Base-by-base conservation (phyloP, 228 moss, liverwort and hornwort genomes). In the Sphagnum fallax region DNA sequence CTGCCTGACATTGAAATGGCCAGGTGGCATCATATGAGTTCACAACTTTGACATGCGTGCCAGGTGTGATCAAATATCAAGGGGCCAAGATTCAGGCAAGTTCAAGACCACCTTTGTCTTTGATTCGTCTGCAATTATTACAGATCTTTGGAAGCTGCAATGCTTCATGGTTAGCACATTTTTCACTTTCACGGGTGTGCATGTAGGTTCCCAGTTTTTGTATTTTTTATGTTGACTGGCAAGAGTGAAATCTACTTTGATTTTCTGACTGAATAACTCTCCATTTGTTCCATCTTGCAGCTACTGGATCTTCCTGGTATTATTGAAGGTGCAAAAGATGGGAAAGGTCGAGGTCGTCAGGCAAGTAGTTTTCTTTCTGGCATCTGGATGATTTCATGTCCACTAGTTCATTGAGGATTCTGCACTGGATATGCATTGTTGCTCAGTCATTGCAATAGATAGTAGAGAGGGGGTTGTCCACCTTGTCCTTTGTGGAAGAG, bases 241-340 rank as follows among this genome's bases (percentile, higher is more conserved):
- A 9, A 16, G 10, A 32, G 32, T 32, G 32, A 10, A 58, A 9
- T 58, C 57, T 58, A 58, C 57, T 47, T 65, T 10, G 10, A 10
- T 10, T 10, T 10, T 59, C 59, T 4, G 59, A 10, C 59, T n/a
- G n/a, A 10, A n/a, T 10, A 59, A 59, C 59, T n/a, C n/a, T n/a
- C 10, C 59, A 10, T 4, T 3, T 10, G 10, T 59, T 72, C 11
- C 16, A 3, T 50, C 10, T 61, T 70, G 47, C 86, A 83, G 86
- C 90, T 98, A 51, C 81, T 98, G 75, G 92, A 98, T 79, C 89
- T 98, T 65, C 94, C 98, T 55, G 98, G 98, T 66, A 98, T 94
- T 69, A 98, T 98, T 66, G 98, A 98, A 80, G 98, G 98, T 67
- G 98, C 98, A 7, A 98, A 98, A 72, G 98, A 98, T 65, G 94